These are phyloP conservation scores for Ceratocystis papillata DNA, from an alignment of 2,329 filamentous ascomycete genomes.

Conservation along the genomic window DNA sequence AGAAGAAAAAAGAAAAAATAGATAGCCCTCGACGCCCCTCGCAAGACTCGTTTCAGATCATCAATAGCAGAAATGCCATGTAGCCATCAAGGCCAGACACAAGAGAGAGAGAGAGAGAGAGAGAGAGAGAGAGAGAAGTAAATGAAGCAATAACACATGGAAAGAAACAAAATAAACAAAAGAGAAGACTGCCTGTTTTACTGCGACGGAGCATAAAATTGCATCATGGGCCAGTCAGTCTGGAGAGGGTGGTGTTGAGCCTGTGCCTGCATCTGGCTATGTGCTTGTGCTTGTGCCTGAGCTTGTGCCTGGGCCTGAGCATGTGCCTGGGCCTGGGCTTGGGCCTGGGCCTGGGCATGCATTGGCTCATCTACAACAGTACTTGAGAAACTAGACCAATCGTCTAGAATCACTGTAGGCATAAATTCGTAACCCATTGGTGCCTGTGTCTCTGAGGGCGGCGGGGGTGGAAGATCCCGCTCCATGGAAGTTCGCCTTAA, in stretches of 20 bases:
- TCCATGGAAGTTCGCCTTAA: constrained; percentile 28
- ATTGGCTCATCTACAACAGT: constrained; percentile 31
- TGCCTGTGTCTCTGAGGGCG: constrained; percentile 21
- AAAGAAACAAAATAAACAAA: neutral
- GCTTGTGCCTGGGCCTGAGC: constrained; percentile 8
- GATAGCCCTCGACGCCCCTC: neutral
- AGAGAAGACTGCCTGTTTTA: neutral
- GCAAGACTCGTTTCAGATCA: constrained; percentile 14
- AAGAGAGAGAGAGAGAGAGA: neutral
- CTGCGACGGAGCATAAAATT: constrained; percentile 24
- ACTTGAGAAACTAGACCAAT: constrained; percentile 35
- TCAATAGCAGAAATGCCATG: neutral
- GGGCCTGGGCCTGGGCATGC: constrained; percentile 12
- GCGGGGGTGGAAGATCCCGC: constrained; percentile 32
- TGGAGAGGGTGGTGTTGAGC: constrained; percentile 25
- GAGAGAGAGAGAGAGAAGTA: neutral
- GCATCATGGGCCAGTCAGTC: constrained; percentile 28
- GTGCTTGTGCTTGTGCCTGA: constrained; percentile 10
- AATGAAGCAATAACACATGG: neutral
- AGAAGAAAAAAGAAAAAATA: neutral
- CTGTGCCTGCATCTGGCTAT: constrained; percentile 21
- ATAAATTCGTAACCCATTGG: constrained; percentile 39
- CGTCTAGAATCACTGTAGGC: constrained; percentile 34
- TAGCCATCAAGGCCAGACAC: neutral
- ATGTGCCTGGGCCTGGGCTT: constrained; percentile 11